Conservation (phyloP, 768 basidiomycete species). For the Coprinopsis cinerea region DNA sequence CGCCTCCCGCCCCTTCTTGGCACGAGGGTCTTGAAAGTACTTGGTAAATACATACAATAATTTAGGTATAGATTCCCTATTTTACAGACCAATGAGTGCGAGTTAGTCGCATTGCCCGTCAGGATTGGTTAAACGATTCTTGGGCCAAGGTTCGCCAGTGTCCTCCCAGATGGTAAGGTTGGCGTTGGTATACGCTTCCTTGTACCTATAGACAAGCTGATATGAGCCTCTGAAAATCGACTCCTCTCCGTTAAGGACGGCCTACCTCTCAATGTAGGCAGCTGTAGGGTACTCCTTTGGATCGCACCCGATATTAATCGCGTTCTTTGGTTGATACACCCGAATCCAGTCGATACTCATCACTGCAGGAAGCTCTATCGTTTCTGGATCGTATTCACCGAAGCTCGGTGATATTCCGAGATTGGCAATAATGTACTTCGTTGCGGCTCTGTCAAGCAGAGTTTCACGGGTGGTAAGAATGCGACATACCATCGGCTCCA, state of each 20-base stretch:
- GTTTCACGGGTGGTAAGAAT: neutral
- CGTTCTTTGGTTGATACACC: slow-evolving; percentile 51
- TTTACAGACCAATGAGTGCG: neutral
- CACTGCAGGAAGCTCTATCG: slow-evolving; percentile 43
- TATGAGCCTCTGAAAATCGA: neutral
- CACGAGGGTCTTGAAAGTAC: too few species aligned
- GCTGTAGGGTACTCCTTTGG: slow-evolving; percentile 63
- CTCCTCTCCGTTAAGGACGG: slow-evolving; percentile 9
- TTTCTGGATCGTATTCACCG: slow-evolving; percentile 51
- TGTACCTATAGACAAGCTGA: slow-evolving; percentile 47
- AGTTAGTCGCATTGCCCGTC: slow-evolving; percentile 50
- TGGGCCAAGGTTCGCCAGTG: slow-evolving; percentile 47
- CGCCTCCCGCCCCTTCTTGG: too few species aligned
- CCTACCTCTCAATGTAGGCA: slow-evolving; percentile 62
- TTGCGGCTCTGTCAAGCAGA: slow-evolving; percentile 16
- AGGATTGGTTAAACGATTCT: slow-evolving; percentile 31
- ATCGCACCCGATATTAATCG: slow-evolving; percentile 58
- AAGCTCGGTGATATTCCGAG: slow-evolving; percentile 64
- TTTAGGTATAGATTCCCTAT: neutral
- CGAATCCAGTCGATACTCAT: slow-evolving; percentile 77
- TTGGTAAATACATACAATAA: too few species aligned
- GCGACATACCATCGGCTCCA: slow-evolving; percentile 64
- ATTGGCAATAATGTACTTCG: slow-evolving; percentile 61
- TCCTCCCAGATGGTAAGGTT: slow-evolving; percentile 41
- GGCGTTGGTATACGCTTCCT: slow-evolving; percentile 60